Percentiles rank a stretch among this genome's conserved stretches.
These are phyloP conservation scores for Mercurialis annua DNA, from an alignment of 345 rosid species.

Conservation along the genomic window DNA sequence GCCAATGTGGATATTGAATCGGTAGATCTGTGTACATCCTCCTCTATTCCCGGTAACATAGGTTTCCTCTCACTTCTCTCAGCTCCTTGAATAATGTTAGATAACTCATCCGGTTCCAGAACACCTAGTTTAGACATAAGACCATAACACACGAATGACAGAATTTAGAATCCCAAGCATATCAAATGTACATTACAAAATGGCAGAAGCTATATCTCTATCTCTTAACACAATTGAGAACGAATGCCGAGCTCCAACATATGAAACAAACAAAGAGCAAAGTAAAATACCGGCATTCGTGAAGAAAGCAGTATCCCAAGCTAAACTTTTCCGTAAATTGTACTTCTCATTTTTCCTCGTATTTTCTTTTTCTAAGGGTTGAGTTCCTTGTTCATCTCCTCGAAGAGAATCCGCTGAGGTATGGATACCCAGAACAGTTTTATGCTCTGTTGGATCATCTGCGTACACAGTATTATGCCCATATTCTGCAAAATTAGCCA, in stretches of 20 bases:
- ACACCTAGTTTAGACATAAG: slow-evolving; percentile 48
- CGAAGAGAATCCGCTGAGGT: slow-evolving; percentile 25
- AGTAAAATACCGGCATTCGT: slow-evolving; percentile 59
- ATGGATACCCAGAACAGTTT: slow-evolving; percentile 27
- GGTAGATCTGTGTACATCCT: slow-evolving; percentile 60
- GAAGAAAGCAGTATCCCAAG: slow-evolving; percentile 95
- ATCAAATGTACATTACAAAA: background rate
- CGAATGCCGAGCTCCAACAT: background rate
- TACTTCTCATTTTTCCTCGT: slow-evolving; percentile 43
- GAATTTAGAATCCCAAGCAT: background rate
- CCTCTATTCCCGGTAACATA: slow-evolving; percentile 57
- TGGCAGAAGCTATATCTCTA: too few relatives aligned
- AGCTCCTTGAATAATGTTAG: slow-evolving; percentile 58
- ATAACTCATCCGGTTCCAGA: slow-evolving; percentile 82
- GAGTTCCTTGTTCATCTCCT: slow-evolving; percentile 30
- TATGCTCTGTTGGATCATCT: slow-evolving; percentile 41
- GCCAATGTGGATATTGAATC: slow-evolving; percentile 73
- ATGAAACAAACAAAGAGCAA: background rate
- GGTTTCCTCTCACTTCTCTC: slow-evolving; percentile 38
- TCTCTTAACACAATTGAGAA: too few relatives aligned
- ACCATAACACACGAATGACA: background rate
- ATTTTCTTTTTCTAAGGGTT: slow-evolving; percentile 39
- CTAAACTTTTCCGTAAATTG: slow-evolving; percentile 82
- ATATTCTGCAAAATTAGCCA: slow-evolving; percentile 2
- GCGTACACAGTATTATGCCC: slow-evolving; percentile 13